Conservation (phyloP, 176 grass and related monocot species). For the Paspalum notatum region DNA sequence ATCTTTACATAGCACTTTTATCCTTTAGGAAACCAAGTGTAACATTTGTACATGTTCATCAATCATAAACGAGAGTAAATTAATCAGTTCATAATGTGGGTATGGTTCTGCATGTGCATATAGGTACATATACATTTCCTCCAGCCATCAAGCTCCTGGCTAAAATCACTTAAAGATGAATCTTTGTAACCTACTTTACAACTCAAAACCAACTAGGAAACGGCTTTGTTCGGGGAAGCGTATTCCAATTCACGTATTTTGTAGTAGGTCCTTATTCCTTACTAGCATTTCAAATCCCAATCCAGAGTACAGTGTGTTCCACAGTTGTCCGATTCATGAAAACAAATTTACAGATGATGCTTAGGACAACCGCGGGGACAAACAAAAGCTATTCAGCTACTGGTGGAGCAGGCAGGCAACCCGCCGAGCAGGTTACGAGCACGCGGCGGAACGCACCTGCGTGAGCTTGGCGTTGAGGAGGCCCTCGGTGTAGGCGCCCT, state of each 20-base stretch:
- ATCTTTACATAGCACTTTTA: background rate
- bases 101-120: no score
- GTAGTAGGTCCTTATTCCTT: background rate
- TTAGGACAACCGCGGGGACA: no score
- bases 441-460: slow-evolving; percentile 42
- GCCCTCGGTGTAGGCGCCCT: slow-evolving; percentile 94
- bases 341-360: background rate
- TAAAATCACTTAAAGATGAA: background rate
- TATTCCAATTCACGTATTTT: no score
- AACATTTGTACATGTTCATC: no score
- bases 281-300: background rate
- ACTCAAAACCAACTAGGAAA: background rate
- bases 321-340: background rate
- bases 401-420: background rate
- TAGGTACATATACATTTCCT: background rate
- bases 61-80: background rate
- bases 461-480: slow-evolving; percentile 99
- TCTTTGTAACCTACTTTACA: background rate
- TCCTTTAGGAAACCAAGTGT: background rate
- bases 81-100: background rate
- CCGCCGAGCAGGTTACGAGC: background rate
- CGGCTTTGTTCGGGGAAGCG: no score
- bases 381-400: background rate
- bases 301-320: background rate
- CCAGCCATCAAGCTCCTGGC: background rate